Evolutionary conservation across 2,329 filamentous ascomycete genomes (phyloP).

Genomic region (Sclerotinia borealis): DNA sequence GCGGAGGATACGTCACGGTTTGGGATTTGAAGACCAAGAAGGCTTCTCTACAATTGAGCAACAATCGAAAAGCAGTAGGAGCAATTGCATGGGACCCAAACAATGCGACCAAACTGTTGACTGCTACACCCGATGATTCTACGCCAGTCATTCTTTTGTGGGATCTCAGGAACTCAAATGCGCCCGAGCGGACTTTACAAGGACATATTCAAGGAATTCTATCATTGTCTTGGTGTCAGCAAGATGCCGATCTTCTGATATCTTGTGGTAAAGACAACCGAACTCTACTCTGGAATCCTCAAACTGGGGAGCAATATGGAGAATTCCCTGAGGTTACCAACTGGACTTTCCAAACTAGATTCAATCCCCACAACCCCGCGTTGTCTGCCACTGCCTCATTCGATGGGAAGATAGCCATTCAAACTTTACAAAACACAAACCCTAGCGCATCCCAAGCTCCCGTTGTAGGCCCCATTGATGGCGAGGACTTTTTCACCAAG

Average conservation of each 20-base stretch:
- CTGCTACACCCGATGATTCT: slow-evolving; percentile 83
- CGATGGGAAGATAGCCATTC: slow-evolving; percentile 90
- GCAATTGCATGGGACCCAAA: slow-evolving; percentile 97
- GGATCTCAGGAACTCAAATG: slow-evolving; percentile 94
- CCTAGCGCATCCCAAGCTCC: slow-evolving; percentile 61
- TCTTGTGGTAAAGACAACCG: slow-evolving; percentile 96
- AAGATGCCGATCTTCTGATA: slow-evolving; percentile 81
- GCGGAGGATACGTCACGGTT: slow-evolving; percentile 90
- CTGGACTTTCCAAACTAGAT: slow-evolving; percentile 94
- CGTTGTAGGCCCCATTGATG: slow-evolving; percentile 67
- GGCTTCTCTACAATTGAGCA: slow-evolving; percentile 90
- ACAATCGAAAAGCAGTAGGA: slow-evolving; percentile 88
- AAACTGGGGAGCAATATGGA: slow-evolving; percentile 79
- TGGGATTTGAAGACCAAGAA: slow-evolving; percentile 99
- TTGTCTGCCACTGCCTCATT: slow-evolving; percentile 94
- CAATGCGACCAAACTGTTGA: slow-evolving; percentile 88
- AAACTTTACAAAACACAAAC: slow-evolving; percentile 92
- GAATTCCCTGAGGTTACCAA: slow-evolving; percentile 98
- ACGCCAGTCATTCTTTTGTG: slow-evolving; percentile 85
- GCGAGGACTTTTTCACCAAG: slow-evolving; percentile 93
- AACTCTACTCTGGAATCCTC: slow-evolving; percentile 93
- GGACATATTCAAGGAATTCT: slow-evolving; percentile 94
- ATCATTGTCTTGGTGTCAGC: slow-evolving; percentile 89
- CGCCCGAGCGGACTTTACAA: slow-evolving; percentile 78
- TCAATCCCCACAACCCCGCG: slow-evolving; percentile 88